Evolutionary conservation across 2,329 filamentous ascomycete genomes (phyloP).

Genomic region (Myrmaecium sp.): DNA sequence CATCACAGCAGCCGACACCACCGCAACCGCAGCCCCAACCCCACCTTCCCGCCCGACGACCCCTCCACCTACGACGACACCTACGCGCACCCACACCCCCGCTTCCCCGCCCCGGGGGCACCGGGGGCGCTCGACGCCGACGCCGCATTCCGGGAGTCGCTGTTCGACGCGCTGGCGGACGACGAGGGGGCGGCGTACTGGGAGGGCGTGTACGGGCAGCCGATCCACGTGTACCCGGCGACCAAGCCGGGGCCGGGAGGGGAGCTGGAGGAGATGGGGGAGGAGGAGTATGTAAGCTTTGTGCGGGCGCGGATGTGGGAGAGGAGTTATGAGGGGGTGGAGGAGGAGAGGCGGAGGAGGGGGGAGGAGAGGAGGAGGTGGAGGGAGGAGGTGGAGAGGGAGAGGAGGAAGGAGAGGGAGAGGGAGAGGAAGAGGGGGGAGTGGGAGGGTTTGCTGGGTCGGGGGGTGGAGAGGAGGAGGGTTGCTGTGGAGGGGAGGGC

Average conservation of each 20-base stretch:
- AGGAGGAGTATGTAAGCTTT: constrained; percentile 79
- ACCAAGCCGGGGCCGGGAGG: constrained; percentile 35
- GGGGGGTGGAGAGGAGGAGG: constrained; percentile 49
- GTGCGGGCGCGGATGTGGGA: constrained; percentile 91
- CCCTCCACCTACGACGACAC: constrained; percentile 23
- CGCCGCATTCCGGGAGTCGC: constrained; percentile 72
- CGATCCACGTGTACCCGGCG: constrained; percentile 63
- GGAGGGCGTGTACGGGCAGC: constrained; percentile 92
- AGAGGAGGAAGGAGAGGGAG: constrained; percentile 22
- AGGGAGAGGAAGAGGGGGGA: constrained; percentile 21
- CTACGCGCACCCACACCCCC: constrained; percentile 19
- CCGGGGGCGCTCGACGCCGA: constrained; percentile 44
- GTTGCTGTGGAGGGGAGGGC: constrained; percentile 34
- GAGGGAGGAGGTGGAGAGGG: constrained; percentile 27
- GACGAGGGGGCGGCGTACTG: constrained; percentile 92
- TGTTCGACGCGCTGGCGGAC: constrained; percentile 93
- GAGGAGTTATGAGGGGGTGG: constrained; percentile 68
- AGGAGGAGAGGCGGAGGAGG: constrained; percentile 55
- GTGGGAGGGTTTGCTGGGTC: constrained; percentile 23
- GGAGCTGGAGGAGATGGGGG: constrained; percentile 66
- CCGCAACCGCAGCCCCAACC: constrained; percentile 4
- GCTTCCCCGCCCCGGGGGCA: constrained; percentile 4
- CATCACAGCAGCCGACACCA: constrained; percentile 4
- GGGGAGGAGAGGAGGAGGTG: constrained; percentile 32
- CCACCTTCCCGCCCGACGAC: no score